Base-by-base conservation (phyloP, 306 rosid species). In the Comarum palustre region DNA sequence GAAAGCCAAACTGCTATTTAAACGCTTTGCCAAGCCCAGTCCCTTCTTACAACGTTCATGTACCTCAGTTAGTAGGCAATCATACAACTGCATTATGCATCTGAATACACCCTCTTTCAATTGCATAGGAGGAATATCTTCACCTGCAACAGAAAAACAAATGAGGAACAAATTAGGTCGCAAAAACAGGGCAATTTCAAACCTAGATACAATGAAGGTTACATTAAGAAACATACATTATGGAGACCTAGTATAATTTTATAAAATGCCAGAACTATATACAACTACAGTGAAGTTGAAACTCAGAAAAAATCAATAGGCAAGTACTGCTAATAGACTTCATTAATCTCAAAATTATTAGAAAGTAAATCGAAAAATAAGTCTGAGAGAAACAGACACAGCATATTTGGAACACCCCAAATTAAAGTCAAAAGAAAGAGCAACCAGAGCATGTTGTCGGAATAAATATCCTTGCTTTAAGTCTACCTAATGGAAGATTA, bases 31-130 rank as follows among this genome's bases (percentile, higher is more conserved):
- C 81, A 94, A 82, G 83, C 93, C 87, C 85, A 94, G 78, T 39
- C 99, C 99, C 84, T 94, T 94, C 89, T 94, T 94, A 75, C 99
- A 94, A 61, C 99, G 99, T 75, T 94, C 99, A 20, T 94, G 99
- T 79, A 94, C 97, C 88, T 94, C 99, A 17, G 99, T 94, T 58
- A 94, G 87, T 74, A 94, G 92, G 84, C 99, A 94, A 85, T 94
- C 99, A 80, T 91, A 94, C 90, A 94, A 67, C 89, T 94, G 99
- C 95, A 91, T 80, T 78, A 94, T 91, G 80, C 99, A 94, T 88
- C 99, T 85, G 85, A 89, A 94, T 52, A 94, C 96, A 74, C 93
- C 95, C 80, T 94, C 99, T 84, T 94, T 94, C 80, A 94, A 87
- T 82, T 94, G 99, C 99, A 94, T 94, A 36, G 99, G 99, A 0